Evolutionary conservation across 768 basidiomycete genomes (phyloP).

Genomic region (Phaeolepiota aurea): DNA sequence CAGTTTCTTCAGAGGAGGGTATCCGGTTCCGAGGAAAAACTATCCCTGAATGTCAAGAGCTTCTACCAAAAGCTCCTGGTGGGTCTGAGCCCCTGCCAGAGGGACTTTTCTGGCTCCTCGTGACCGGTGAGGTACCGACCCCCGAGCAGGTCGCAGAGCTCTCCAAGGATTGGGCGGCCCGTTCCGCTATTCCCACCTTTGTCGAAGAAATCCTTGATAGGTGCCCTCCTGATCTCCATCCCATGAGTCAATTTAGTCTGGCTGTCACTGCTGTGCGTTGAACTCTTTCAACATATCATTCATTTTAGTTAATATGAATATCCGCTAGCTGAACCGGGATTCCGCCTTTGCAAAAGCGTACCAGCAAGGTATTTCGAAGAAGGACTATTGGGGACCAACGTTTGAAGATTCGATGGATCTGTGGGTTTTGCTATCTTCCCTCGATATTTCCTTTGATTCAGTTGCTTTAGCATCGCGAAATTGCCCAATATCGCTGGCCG

Average conservation of each 20-base stretch:
- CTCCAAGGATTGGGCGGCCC: constrained; percentile 92
- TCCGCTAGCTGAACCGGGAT: constrained; percentile 75
- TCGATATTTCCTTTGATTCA: constrained; percentile 4
- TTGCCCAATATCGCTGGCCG: constrained; percentile 94
- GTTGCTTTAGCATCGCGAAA: constrained; percentile 74
- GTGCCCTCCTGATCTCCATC: constrained; percentile 89
- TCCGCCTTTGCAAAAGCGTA: constrained; percentile 96
- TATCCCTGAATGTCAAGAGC: constrained; percentile 81
- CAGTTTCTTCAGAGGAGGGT: constrained; percentile 63
- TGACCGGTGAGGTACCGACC: constrained; percentile 93
- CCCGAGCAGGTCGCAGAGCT: constrained; percentile 80
- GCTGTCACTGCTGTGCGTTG: constrained; percentile 82
- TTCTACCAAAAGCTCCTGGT: constrained; percentile 83
- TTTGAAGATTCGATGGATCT: constrained; percentile 89
- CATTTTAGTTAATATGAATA: background rate
- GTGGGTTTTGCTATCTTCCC: constrained; percentile 26
- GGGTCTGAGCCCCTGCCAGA: constrained; percentile 91
- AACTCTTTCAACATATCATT: constrained; percentile 1
- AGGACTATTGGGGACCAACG: constrained; percentile 94
- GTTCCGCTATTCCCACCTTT: constrained; percentile 84
- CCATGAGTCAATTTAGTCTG: constrained; percentile 97
- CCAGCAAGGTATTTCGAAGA: constrained; percentile 85
- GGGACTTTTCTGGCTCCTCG: constrained; percentile 89
- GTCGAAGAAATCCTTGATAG: constrained; percentile 96
- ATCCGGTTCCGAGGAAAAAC: constrained; percentile 98